phyloP scores from a whole-genome alignment of 306 rosid species.

The Vigna radiata region DNA sequence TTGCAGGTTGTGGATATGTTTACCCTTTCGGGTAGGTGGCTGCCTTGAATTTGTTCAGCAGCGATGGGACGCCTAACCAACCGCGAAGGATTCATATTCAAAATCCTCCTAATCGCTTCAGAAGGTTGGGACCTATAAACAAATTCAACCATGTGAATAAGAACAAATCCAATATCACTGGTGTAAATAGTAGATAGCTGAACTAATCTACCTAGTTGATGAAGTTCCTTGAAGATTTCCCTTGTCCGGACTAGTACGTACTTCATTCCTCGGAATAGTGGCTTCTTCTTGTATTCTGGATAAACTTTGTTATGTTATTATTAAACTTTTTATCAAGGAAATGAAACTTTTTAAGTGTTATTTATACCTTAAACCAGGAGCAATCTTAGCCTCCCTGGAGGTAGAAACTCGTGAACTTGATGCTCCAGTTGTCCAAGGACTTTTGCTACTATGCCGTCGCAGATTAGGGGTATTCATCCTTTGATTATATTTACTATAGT shows the following conservation, averaged over 20 bases:
- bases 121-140: constrained; percentile 1
- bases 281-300: background rate
- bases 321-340: background rate
- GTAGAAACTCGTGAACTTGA: background rate
- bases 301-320: background rate
- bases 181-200: background rate
- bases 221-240: background rate
- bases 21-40: background rate
- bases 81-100: background rate
- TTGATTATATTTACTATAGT: background rate
- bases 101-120: background rate
- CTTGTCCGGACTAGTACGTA: background rate
- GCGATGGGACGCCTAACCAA: too few relatives aligned
- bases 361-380: background rate
- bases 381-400: background rate
- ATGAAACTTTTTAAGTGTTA: background rate
- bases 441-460: background rate
- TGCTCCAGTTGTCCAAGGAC: background rate
- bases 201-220: constrained; percentile 21
- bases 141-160: background rate
- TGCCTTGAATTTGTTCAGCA: background rate
- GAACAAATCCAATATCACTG: background rate
- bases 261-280: background rate
- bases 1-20: background rate
- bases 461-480: background rate